Conservation (phyloP, 2,329 filamentous ascomycete genomes). For the Amphichorda felina region DNA sequence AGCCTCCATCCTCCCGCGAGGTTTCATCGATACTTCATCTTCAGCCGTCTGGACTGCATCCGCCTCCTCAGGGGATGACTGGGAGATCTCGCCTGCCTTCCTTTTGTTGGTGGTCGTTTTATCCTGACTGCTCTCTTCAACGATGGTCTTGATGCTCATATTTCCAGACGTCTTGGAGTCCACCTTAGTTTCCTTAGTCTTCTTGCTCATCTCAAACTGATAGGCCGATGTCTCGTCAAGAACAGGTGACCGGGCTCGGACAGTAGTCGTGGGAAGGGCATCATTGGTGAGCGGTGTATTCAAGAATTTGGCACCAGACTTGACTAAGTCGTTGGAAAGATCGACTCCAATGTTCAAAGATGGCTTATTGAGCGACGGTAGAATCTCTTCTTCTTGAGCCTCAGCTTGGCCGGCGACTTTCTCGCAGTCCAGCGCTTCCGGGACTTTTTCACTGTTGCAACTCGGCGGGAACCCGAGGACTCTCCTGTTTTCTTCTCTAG, state of each 20-base stretch:
- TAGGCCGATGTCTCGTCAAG: conserved; percentile 18
- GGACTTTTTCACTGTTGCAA: no score
- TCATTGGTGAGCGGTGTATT: conserved; percentile 8
- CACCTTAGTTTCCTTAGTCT: not conserved
- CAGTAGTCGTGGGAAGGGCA: not conserved
- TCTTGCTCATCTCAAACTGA: conserved; percentile 16
- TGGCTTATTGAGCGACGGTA: not conserved
- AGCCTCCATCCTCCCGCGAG: no score
- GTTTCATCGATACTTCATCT: no score
- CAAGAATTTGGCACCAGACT: conserved; percentile 20
- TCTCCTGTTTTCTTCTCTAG: conserved; percentile 11
- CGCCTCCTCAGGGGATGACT: conserved; percentile 1
- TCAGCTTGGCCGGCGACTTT: no score
- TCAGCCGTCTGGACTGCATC: not conserved
- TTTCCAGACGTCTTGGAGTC: no score
- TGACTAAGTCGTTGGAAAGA: conserved; percentile 10
- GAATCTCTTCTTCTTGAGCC: no score
- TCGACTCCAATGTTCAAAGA: not conserved
- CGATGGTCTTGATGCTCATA: no score
- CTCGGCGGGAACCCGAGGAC: not conserved
- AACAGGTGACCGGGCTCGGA: not conserved
- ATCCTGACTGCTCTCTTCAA: no score
- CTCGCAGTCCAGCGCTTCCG: no score
- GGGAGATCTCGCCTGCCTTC: conserved; percentile 15
- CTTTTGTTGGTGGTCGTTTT: conserved; percentile 11